phyloP scores from a whole-genome alignment of 257 asterid genomes.

The Penstemon eatonii region DNA sequence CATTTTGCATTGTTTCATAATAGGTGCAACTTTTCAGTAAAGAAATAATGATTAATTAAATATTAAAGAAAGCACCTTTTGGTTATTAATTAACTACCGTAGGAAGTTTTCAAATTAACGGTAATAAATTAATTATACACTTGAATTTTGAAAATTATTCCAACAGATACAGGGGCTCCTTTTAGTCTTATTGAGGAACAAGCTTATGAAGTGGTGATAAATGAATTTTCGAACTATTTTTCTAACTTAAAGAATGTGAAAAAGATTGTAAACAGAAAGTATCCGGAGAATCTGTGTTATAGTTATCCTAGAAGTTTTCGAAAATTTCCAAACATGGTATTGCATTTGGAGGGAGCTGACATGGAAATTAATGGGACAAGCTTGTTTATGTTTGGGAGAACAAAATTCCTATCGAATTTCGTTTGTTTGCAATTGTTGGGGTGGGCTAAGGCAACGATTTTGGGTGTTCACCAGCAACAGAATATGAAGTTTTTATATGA shows the following conservation, averaged over 20 bases:
- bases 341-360: slow-evolving; percentile 23
- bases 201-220: background rate
- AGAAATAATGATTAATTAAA: no score
- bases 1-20: no score
- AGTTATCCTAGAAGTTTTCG: background rate
- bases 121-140: no score
- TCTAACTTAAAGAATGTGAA: background rate
- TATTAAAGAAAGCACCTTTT: no score
- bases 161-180: slow-evolving; percentile 15
- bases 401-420: background rate
- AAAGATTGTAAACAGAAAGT: background rate
- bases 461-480: slow-evolving; percentile 23
- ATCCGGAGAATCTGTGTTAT: slow-evolving; percentile 13
- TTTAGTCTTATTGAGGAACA: slow-evolving; percentile 7
- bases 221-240: slow-evolving; percentile 2
- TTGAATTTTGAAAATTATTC: no score
- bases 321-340: slow-evolving; percentile 3
- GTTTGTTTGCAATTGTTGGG: slow-evolving; percentile 8
- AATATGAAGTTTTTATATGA: slow-evolving; percentile 23
- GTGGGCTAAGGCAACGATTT: background rate
- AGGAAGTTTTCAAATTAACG: no score
- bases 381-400: slow-evolving; percentile 12
- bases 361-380: slow-evolving; percentile 6
- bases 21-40: no score
- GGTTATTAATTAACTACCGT: no score